Conservation (phyloP, 129 eudicot genomes). For the Arctium minus region DNA sequence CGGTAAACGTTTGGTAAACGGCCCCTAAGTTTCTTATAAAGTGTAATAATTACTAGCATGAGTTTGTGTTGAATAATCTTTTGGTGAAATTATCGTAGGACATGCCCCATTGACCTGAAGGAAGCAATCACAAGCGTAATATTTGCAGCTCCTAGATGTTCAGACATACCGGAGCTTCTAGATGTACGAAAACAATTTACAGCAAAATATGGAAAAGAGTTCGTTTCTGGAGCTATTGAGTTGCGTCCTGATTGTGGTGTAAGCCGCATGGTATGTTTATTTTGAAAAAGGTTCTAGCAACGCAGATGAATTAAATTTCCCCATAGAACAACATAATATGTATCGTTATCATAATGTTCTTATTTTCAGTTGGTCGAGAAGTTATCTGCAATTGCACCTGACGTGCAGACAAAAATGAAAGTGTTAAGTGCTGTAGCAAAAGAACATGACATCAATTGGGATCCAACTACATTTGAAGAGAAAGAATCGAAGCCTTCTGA, state of each 20-base stretch:
- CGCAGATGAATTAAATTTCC: background rate
- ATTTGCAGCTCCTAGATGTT: conserved; percentile 93
- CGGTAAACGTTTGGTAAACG: background rate
- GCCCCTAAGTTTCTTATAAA: background rate
- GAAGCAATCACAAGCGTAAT: conserved; percentile 87
- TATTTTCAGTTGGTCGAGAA: conserved; percentile 81
- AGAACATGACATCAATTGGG: conserved; percentile 81
- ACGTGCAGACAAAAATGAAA: conserved; percentile 65
- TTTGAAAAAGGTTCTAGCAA: background rate
- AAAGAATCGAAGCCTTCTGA: conserved; percentile 45
- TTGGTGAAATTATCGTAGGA: conserved; percentile 34
- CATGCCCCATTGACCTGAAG: conserved; percentile 86
- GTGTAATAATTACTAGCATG: background rate
- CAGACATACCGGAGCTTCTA: conserved; percentile 72
- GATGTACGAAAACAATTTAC: conserved; percentile 71
- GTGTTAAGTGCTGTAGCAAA: conserved; percentile 67
- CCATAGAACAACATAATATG: background rate
- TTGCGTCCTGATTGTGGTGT: conserved; percentile 88
- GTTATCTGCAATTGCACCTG: conserved; percentile 84
- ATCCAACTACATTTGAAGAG: conserved; percentile 59
- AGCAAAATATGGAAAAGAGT: conserved; percentile 91
- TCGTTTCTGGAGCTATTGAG: conserved; percentile 65
- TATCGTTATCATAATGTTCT: background rate
- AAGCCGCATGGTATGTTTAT: conserved; percentile 62
- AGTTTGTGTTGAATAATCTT: background rate